Evolutionary conservation across 139 green algal genomes (phyloP).

Genomic region (Coccomyxa sp.): DNA sequence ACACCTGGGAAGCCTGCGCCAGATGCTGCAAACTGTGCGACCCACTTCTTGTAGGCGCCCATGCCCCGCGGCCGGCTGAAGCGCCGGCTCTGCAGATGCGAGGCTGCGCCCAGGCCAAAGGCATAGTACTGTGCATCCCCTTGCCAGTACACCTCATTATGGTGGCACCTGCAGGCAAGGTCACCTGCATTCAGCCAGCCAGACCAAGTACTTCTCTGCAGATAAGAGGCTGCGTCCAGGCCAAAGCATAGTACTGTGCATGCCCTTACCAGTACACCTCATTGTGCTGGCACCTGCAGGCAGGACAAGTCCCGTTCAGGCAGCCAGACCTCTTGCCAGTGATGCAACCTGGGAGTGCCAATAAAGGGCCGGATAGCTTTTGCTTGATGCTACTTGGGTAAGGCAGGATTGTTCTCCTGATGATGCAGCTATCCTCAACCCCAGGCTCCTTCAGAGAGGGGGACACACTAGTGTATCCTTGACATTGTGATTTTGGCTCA

Average conservation of each 20-base stretch:
- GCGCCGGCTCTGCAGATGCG: constrained; percentile 60
- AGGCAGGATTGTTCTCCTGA: no score
- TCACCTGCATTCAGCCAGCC: not conserved
- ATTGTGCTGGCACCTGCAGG: constrained; percentile 82
- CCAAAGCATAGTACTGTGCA: constrained; percentile 83
- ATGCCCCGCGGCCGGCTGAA: constrained; percentile 72
- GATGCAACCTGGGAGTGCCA: no score
- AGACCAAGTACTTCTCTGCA: constrained; percentile 24
- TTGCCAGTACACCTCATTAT: constrained; percentile 94
- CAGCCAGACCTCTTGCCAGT: no score
- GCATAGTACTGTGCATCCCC: constrained; percentile 63
- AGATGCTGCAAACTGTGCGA: constrained; percentile 33
- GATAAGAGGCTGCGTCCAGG: constrained; percentile 79
- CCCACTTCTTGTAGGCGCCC: constrained; percentile 66
- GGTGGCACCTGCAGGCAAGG: constrained; percentile 36
- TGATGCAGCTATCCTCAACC: constrained; percentile 1
- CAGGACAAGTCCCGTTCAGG: no score
- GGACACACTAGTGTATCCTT: not conserved
- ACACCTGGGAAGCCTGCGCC: not conserved
- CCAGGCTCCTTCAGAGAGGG: not conserved
- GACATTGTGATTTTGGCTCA: no score
- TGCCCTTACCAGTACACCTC: constrained; percentile 78
- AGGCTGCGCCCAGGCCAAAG: constrained; percentile 88
- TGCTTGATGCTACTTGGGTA: no score
- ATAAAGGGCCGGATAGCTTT: no score